These are phyloP conservation scores for Mucor saturninus DNA, from an alignment of 371 early-diverging fungal genomes.

Conservation along the genomic window DNA sequence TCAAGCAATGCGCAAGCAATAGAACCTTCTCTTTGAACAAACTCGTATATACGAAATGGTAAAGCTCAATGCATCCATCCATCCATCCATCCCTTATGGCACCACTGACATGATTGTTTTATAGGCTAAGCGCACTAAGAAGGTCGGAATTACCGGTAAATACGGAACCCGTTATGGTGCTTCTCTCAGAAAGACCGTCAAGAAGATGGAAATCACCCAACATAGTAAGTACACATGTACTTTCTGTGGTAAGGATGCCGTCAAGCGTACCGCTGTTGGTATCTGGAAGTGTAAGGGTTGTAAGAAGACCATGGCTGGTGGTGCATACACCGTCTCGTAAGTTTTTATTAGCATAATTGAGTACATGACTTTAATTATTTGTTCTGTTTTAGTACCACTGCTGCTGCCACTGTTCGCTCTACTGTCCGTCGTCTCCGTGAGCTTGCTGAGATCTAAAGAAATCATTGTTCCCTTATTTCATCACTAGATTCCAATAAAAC, in stretches of 20 bases:
- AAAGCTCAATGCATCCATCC: constrained; percentile 11
- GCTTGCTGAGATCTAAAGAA: constrained; percentile 86
- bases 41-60: constrained; percentile 28
- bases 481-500: constrained; percentile 20
- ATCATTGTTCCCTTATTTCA: constrained; percentile 5
- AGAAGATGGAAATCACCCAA: constrained; percentile 99
- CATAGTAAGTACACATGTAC: constrained; percentile 99
- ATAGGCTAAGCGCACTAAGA: constrained; percentile 98
- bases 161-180: constrained; percentile 99
- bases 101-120: neutral
- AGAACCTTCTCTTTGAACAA: constrained; percentile 31
- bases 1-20: constrained; percentile 7
- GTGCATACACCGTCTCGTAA: constrained; percentile 97
- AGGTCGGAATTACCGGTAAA: constrained; percentile 99
- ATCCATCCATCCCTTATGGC: constrained; percentile 35
- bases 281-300: constrained; percentile 99
- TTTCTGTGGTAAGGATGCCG: constrained; percentile 99
- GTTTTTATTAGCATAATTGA: constrained; percentile 10
- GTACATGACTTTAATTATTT: neutral
- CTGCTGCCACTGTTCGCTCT: constrained; percentile 92
- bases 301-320: constrained; percentile 97
- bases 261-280: constrained; percentile 98
- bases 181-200: constrained; percentile 99
- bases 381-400: constrained; percentile 72
- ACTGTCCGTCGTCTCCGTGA: constrained; percentile 99